phyloP scores from a whole-genome alignment of 495 filamentous ascomycete species.

The Talaromyces thailandensis region DNA sequence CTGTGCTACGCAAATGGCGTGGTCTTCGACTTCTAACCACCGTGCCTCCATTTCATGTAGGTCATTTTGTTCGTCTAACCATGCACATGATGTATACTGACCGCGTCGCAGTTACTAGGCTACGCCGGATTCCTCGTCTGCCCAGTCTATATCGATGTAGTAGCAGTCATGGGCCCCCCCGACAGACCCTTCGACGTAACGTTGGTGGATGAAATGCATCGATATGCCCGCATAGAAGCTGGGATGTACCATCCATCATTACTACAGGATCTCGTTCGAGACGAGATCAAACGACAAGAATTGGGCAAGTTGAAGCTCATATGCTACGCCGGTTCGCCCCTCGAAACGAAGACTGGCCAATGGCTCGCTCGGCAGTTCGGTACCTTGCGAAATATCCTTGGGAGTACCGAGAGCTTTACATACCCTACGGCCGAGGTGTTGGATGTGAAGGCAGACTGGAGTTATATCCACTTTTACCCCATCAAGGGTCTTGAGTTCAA shows the following conservation, averaged over 20 bases:
- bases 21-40: constrained; percentile 1
- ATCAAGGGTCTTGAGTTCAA: neutral
- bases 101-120: neutral
- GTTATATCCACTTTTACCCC: constrained; percentile 1
- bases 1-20: neutral
- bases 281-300: constrained; percentile 1
- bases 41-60: constrained; percentile 8
- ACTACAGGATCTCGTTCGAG: constrained; percentile 2
- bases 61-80: neutral
- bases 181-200: neutral
- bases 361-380: constrained; percentile 1
- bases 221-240: neutral
- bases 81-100: neutral
- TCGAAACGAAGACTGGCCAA: neutral
- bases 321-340: neutral
- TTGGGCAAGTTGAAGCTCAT: neutral
- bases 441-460: neutral
- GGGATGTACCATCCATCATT: constrained; percentile 3
- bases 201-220: neutral
- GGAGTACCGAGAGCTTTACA: constrained; percentile 1
- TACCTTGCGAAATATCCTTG: neutral
- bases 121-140: constrained; percentile 4
- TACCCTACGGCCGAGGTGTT: neutral
- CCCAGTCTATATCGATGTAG: neutral
- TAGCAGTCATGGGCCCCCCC: neutral